Conservation (phyloP, 192 early-diverging fungal species). For the Chytriomyces sp. region DNA sequence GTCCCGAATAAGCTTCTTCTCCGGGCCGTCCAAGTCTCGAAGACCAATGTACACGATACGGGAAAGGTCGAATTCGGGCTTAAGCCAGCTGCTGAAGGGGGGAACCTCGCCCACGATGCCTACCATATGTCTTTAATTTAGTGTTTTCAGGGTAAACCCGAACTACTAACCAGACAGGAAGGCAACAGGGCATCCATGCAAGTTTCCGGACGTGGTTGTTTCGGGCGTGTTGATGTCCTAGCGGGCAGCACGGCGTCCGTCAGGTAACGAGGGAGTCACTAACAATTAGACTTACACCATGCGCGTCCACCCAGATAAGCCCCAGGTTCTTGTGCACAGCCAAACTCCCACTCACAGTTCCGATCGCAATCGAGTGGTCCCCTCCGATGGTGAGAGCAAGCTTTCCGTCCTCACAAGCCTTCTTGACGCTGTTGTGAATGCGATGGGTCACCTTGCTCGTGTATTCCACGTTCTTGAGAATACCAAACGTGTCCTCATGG, state of each 20-base stretch:
- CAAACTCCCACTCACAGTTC: slow-evolving; percentile 80
- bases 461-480: slow-evolving; percentile 82
- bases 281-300: slow-evolving; percentile 64
- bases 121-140: slow-evolving; percentile 21
- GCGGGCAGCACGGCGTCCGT: no score
- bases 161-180: slow-evolving; percentile 57
- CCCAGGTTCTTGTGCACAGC: slow-evolving; percentile 77
- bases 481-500: slow-evolving; percentile 71
- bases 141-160: neutral
- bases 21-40: slow-evolving; percentile 87
- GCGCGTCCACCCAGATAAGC: slow-evolving; percentile 95
- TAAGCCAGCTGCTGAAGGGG: slow-evolving; percentile 76
- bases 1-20: slow-evolving; percentile 82
- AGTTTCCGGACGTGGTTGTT: slow-evolving; percentile 85
- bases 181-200: slow-evolving; percentile 94
- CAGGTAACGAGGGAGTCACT: no score
- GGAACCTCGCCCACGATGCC: slow-evolving; percentile 72
- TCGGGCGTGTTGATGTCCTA: slow-evolving; percentile 91
- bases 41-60: slow-evolving; percentile 95
- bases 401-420: slow-evolving; percentile 64
- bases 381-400: slow-evolving; percentile 91
- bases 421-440: slow-evolving; percentile 66
- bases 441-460: slow-evolving; percentile 76
- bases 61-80: slow-evolving; percentile 69
- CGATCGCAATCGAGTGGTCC: slow-evolving; percentile 93